Evolutionary conservation across 345 rosid genomes (phyloP), one percentile per base, ranked within the genome.

Genomic region (Microthlaspi erraticum): DNA sequence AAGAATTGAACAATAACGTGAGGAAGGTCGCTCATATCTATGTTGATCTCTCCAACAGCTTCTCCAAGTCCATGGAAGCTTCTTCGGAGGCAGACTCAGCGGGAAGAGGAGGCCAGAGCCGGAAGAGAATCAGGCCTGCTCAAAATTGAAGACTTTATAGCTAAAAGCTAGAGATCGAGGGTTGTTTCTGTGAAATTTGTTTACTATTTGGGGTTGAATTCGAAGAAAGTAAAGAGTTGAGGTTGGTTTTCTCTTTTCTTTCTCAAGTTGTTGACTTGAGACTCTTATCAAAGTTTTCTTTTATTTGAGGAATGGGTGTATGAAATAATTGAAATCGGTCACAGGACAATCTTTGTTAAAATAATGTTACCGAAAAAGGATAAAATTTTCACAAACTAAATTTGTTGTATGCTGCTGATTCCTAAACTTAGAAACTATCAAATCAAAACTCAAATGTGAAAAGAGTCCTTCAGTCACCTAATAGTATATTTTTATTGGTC

Each of bases 1-100:
- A 82, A 67, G 97, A 90, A 81, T 91, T 90, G 71, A 90, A 90
- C 87, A 82, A 78, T 79, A 88, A 90, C 73, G 83, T 90, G 33
- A 88, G 90, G 70, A 86, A 83, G 68, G 92, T 86, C 10, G 94
- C 82, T 58, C 82, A 80, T 71, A 85, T 90, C 43, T 90, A 90
- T 60, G 75, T 84, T 38, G 93, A 81, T 81, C 94, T 90, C 46
- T 90, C 97, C 12, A 80, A 48, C 61, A 73, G 77, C 74, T 85
- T 90, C 77, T 71, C 88, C 75, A 83, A 76, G 69, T 82, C 89
- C 68, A 42, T 83, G 78, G 93, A 86, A 2, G 76, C 49, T 23
- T 88, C 92, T 0, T 88, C 92, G 0, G 94, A 88, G 32, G 97
- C 90, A 6, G 87, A 83, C 52, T 85, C 90, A 3, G 77, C 81